Conservation (phyloP, 345 rosid genomes). For the Lepidium aucheri region DNA sequence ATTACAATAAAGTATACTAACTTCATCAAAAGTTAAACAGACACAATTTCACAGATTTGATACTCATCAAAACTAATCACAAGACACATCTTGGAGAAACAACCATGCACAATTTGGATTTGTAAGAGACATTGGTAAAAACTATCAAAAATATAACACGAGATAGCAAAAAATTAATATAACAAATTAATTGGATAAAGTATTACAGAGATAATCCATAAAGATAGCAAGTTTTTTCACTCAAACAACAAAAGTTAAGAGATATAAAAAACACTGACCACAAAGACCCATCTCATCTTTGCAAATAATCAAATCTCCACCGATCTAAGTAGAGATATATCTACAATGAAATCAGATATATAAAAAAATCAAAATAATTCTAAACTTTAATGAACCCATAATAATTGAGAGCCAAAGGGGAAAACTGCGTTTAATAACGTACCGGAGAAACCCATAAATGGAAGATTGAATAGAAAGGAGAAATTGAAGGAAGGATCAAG, state of each 20-base stretch:
- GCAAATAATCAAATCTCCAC: not conserved
- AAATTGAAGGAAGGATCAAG: not conserved
- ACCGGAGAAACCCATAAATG: conserved; percentile 5
- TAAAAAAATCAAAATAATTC: not conserved
- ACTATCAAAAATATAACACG: not conserved
- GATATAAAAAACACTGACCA: not conserved
- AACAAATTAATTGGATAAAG: not conserved
- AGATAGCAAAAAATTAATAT: not conserved
- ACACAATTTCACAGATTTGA: not conserved
- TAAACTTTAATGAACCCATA: not conserved
- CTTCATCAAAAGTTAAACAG: not conserved
- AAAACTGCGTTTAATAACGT: not conserved
- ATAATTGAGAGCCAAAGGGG: not conserved
- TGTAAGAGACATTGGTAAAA: not conserved
- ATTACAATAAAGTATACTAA: not conserved
- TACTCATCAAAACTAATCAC: not conserved
- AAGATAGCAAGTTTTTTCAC: not conserved
- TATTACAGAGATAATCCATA: not conserved
- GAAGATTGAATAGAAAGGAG: not conserved
- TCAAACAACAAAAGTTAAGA: too few species aligned
- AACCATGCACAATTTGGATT: conserved; percentile 10
- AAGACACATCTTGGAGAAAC: not conserved
- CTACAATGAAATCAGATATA: not conserved
- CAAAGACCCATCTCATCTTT: not conserved
- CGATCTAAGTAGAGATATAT: not conserved